phyloP scores from a whole-genome alignment of 768 basidiomycete genomes.

The Tricholoma terreum region DNA sequence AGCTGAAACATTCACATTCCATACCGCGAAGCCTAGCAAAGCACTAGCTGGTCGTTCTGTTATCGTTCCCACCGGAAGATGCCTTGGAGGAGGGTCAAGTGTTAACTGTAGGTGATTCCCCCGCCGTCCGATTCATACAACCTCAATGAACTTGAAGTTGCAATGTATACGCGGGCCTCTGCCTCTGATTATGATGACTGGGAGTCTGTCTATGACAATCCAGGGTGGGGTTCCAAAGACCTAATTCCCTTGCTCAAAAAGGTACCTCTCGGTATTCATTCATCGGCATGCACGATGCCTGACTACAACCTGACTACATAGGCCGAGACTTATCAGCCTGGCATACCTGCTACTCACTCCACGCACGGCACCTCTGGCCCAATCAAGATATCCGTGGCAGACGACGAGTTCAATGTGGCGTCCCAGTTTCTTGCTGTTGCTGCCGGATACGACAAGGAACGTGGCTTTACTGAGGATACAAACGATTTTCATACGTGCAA shows the following conservation, averaged over 20 bases:
- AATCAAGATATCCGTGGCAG: conserved; percentile 44
- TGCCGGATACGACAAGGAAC: conserved; percentile 44
- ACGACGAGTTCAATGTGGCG: conserved; percentile 36
- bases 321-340: conserved; percentile 40
- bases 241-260: conserved; percentile 58
- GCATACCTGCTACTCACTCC: conserved; percentile 32
- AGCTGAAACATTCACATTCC: conserved; percentile 42
- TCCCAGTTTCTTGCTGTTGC: conserved; percentile 48
- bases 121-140: background rate
- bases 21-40: conserved; percentile 42
- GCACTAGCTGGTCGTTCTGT: conserved; percentile 40
- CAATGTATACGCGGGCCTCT: conserved; percentile 55
- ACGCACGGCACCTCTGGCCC: conserved; percentile 43
- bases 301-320: conserved; percentile 8
- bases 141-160: conserved; percentile 26
- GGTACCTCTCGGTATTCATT: conserved; percentile 27
- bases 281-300: background rate
- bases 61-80: conserved; percentile 45
- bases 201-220: conserved; percentile 47
- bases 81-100: conserved; percentile 59
- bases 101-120: conserved; percentile 44
- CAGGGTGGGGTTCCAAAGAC: conserved; percentile 58
- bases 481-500: conserved; percentile 45
- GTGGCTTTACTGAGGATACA: conserved; percentile 41
- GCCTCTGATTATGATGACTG: conserved; percentile 68